A percentile compares a stretch with the other conserved stretches of the same genome.
phyloP scores from a whole-genome alignment of 208 protist genomes.

The Willaertia magna region DNA sequence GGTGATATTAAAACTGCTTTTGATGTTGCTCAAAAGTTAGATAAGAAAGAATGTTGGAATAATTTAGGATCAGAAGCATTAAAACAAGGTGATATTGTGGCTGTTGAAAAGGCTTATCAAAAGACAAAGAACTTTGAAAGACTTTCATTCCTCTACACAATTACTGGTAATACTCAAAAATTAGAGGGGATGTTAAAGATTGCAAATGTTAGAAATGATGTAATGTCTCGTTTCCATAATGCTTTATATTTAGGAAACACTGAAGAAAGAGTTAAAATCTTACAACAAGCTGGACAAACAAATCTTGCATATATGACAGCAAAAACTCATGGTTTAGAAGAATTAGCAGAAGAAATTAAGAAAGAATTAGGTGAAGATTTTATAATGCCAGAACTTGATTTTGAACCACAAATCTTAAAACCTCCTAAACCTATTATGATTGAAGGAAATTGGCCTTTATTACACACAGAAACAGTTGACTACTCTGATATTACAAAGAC shows the following conservation, averaged over 20 bases:
- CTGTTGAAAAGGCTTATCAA: conserved; percentile 84
- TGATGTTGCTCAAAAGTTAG: conserved; percentile 66
- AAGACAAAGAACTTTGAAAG: conserved; percentile 78
- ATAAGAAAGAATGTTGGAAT: conserved; percentile 74
- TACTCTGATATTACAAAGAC: not conserved
- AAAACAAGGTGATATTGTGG: conserved; percentile 78
- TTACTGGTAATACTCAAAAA: conserved; percentile 86
- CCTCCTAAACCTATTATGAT: conserved; percentile 17
- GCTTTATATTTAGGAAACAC: conserved; percentile 78
- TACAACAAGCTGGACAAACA: conserved; percentile 46
- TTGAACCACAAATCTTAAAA: not conserved
- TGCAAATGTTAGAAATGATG: conserved; percentile 54
- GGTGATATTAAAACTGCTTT: conserved; percentile 83
- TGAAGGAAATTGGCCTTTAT: conserved; percentile 44
- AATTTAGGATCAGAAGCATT: conserved; percentile 75
- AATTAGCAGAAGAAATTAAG: not conserved
- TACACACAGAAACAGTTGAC: conserved; percentile 25
- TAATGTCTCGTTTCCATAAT: conserved; percentile 75
- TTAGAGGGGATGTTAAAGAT: conserved; percentile 75
- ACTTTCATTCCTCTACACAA: conserved; percentile 80
- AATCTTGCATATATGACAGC: conserved; percentile 70
- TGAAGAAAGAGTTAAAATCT: conserved; percentile 49
- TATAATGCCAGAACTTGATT: not conserved
- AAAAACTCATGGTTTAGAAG: conserved; percentile 48
- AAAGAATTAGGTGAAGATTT: not conserved